Evolutionary conservation across 495 filamentous ascomycete species (phyloP).

Genomic region (Aspergillus sclerotioniger): DNA sequence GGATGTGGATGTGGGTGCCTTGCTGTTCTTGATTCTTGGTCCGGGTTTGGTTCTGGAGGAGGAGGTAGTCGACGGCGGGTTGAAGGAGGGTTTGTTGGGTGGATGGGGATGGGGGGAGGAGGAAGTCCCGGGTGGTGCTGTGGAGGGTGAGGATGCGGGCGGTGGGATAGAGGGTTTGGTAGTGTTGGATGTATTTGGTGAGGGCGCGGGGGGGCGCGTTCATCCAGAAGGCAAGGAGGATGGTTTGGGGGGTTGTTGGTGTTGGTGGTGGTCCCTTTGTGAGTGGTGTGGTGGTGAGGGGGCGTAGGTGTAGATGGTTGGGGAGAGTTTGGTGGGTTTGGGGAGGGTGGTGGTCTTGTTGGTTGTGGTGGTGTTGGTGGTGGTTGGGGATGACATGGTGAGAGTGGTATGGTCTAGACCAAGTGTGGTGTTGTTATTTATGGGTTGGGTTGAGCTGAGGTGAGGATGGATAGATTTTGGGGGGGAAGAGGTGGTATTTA

Average conservation of each 20-base stretch:
- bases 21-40: slow-evolving; percentile 13
- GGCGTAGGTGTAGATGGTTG: slow-evolving; percentile 37
- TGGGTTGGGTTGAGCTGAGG: neutral
- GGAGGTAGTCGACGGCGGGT: slow-evolving; percentile 32
- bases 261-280: slow-evolving; percentile 5
- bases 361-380: neutral
- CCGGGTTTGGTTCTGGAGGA: slow-evolving; percentile 6
- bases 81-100: slow-evolving; percentile 26
- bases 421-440: neutral
- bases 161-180: slow-evolving; percentile 32
- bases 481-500: too few species aligned
- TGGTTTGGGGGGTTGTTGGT: slow-evolving; percentile 18
- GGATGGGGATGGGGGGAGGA: slow-evolving; percentile 28
- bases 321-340: slow-evolving; percentile 24
- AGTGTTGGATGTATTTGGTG: slow-evolving; percentile 39
- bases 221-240: slow-evolving; percentile 47
- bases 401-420: neutral
- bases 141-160: slow-evolving; percentile 43
- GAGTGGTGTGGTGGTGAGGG: slow-evolving; percentile 7
- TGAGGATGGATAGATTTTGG: neutral
- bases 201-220: slow-evolving; percentile 38
- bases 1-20: slow-evolving; percentile 27
- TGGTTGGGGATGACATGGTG: neutral
- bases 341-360: slow-evolving; percentile 8
- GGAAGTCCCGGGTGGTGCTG: slow-evolving; percentile 37